phyloP scores from a whole-genome alignment of 805 yeast genomes.

The Nakazawaea anatomiae region DNA sequence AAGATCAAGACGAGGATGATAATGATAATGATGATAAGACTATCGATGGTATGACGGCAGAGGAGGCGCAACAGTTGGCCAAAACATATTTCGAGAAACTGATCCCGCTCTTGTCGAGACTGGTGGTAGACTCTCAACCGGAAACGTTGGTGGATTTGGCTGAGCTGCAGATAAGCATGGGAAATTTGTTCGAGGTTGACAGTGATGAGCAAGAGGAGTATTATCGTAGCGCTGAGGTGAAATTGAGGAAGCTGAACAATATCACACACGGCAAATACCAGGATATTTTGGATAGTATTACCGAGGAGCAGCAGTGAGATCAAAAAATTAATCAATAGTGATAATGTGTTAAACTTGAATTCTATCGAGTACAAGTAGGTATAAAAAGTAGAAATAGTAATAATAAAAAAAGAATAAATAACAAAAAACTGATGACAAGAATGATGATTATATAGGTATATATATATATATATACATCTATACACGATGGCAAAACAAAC shows the following conservation, averaged over 20 bases:
- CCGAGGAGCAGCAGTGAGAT: slow-evolving; percentile 13
- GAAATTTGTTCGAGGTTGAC: slow-evolving; percentile 64
- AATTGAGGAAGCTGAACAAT: slow-evolving; percentile 66
- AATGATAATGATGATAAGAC: neutral
- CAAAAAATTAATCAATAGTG: neutral
- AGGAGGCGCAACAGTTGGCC: slow-evolving; percentile 45
- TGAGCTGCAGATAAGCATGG: slow-evolving; percentile 77
- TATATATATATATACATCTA: too few species aligned
- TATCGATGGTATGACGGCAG: slow-evolving; percentile 29
- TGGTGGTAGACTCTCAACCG: slow-evolving; percentile 70
- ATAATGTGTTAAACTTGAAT: neutral
- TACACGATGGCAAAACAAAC: too few species aligned
- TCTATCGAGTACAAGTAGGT: too few species aligned
- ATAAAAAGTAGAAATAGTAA: too few species aligned
- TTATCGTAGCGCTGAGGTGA: slow-evolving; percentile 65
- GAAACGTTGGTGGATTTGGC: slow-evolving; percentile 80
- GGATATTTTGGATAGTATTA: slow-evolving; percentile 52
- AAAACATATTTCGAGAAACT: slow-evolving; percentile 46
- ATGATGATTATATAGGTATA: too few species aligned
- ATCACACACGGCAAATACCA: slow-evolving; percentile 75
- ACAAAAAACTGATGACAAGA: too few species aligned
- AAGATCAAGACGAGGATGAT: slow-evolving; percentile 13
- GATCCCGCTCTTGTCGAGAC: slow-evolving; percentile 46
- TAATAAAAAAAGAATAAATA: too few species aligned
- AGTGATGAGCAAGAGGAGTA: slow-evolving; percentile 59